Base-by-base conservation (phyloP, 1,139 yeast genomes). In the Zygosaccharomyces sapae region DNA sequence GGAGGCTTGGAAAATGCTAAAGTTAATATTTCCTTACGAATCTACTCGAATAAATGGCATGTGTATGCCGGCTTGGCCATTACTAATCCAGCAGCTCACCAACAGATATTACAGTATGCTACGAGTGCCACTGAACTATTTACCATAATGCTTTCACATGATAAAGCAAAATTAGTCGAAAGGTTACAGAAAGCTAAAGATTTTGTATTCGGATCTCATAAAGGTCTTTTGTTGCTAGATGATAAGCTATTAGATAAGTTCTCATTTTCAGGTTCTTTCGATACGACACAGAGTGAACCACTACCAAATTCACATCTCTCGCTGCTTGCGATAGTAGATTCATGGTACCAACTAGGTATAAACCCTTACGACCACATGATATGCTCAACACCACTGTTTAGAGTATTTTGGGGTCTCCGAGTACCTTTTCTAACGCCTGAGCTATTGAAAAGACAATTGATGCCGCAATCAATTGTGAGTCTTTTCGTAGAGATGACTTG, bases 1-100 rank as follows among this genome's bases (percentile, higher is more conserved):
- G 97, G 98, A 7, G 97, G 98, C 2, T 74, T 92, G 43, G 98
- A 92, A 65, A 92, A 92, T 66, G 97, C 96, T 25, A 92, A 92
- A 61, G 86, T 90, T 64, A 92, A 92, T 65, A 89, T 92, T 44
- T 86, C 97, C 0, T 70, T 92, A 62, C 75, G 98, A 55, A 92
- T 92, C 40, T 92, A 76, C 66, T 82, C 95, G 27, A 92, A 90
- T 69, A 89, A 90, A 67, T 92, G 97, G 96, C 98, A 92, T 63
- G 98, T 92, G 19, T 92, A 92, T 63, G 97, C 98, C 4, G 98
- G 98, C 0, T 73, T 92, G 58, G 97, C 97, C 8, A 90, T 92
- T 52, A 86, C 96, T 2, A 92, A 92, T 63, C 97, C 97, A 0
- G 80, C 92, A 25, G 97, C 98, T 0, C 97, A 90, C 61, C 79